Base-by-base conservation (phyloP, 139 green algal species). In the Picochlorum sp. region DNA sequence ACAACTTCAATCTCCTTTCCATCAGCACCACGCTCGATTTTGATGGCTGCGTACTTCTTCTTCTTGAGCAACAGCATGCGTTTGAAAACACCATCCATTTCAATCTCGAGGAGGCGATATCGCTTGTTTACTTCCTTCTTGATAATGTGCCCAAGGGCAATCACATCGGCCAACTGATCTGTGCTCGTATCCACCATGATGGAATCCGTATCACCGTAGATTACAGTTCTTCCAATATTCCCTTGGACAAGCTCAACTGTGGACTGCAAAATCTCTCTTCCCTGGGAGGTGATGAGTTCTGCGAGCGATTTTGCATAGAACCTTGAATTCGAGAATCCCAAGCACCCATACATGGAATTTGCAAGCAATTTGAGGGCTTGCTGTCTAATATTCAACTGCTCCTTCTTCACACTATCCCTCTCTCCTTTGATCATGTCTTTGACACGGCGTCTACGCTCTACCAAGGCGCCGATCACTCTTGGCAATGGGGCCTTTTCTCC, bases 61-160 rank as follows among this genome's bases (percentile, higher is more conserved):
- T 99, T 98, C 84, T 97, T 98, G 7, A 99, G 87, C 76, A 99
- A 85, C 74, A 98, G 80, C 85, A 98, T 95, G 69, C 82, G 80
- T 69, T 87, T 84, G 81, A 89, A 99, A 46, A 97, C 69, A 52
- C 84, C 94, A 63, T 98, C 94, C 69, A 97, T 84, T 78, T 98
- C 94, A 62, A 98, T 95, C 77, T 98, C 92, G 61, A 98, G 83
- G 73, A 95, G 74, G 41, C 80, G 78, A 83, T 96, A 97, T 14
- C 82, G 76, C 70, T 80, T 80, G 69, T 85, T 85, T 1, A 85
- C 74, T 65, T 80, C 82, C 7, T 65, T 68, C 76, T 95, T 96
- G 64, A 95, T 79, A 26, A 51, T 49, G 6, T 75, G 68, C 0
- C 80, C 90, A 49, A 95, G 68, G 37, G 73, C 59, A 20, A 74